Evolutionary conservation across 495 filamentous ascomycete species (phyloP).

Genomic region (Penicillium steckii): DNA sequence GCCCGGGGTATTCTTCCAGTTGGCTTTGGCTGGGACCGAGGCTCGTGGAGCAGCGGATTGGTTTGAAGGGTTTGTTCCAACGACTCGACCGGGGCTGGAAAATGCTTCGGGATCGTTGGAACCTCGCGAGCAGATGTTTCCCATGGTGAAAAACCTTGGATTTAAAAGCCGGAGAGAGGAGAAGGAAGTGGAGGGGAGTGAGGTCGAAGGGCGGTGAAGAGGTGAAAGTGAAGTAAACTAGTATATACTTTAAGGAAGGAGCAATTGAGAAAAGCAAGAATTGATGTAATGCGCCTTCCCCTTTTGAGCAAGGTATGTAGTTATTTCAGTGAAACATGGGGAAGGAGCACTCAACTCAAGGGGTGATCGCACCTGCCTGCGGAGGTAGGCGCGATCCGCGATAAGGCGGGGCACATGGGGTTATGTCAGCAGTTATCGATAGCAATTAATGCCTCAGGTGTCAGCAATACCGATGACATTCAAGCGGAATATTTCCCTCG

Average conservation of each 20-base stretch:
- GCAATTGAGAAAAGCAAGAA: not conserved
- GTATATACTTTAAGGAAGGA: no score
- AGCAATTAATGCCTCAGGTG: not conserved
- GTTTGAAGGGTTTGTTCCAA: conserved; percentile 33
- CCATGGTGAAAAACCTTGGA: no score
- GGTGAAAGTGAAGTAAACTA: not conserved
- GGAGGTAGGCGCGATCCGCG: conserved; percentile 2
- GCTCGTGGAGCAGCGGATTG: conserved; percentile 28
- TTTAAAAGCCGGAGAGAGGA: no score
- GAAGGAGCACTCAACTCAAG: not conserved
- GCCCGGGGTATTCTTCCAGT: conserved; percentile 48
- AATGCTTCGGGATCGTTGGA: conserved; percentile 54
- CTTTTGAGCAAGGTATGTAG: not conserved
- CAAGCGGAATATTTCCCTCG: not conserved
- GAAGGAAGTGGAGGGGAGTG: not conserved
- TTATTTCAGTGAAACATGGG: not conserved
- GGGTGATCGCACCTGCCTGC: no score
- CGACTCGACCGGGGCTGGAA: conserved; percentile 61
- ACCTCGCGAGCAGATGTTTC: conserved; percentile 69
- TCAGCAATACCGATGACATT: not conserved
- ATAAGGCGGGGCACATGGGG: conserved; percentile 28
- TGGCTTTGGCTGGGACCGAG: conserved; percentile 40
- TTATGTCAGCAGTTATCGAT: conserved; percentile 11
- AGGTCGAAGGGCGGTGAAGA: not conserved
- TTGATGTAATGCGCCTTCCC: not conserved